A percentile compares a stretch with the other conserved stretches of the same genome.
Conservation (phyloP, 2,329 filamentous ascomycete genomes). For the Didymella sp. region DNA sequence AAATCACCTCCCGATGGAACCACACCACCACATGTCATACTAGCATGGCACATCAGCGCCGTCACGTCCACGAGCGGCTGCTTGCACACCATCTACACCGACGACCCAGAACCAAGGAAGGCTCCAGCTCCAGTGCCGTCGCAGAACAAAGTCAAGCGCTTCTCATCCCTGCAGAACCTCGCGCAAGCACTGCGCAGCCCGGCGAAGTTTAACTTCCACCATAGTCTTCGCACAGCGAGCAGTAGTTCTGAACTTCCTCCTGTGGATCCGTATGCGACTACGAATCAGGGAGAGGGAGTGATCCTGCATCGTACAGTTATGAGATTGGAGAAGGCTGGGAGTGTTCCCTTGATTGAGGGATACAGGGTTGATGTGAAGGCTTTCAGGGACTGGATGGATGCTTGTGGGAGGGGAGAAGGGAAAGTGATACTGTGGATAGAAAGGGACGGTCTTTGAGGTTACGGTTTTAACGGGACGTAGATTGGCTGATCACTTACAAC, state of each 20-base stretch:
- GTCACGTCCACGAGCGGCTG: conserved; percentile 19
- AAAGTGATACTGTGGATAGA: conserved; percentile 46
- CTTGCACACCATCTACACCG: conserved; percentile 20
- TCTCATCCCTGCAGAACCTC: conserved; percentile 20
- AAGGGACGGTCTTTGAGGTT: background rate
- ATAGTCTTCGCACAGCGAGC: conserved; percentile 13
- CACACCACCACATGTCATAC: conserved; percentile 18
- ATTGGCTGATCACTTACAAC: too few species aligned
- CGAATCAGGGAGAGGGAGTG: conserved; percentile 3
- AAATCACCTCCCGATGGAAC: background rate
- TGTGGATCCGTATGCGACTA: background rate
- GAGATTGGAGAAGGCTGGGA: conserved; percentile 27
- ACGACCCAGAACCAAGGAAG: background rate
- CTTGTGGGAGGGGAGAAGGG: conserved; percentile 31
- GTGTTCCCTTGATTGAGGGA: conserved; percentile 33
- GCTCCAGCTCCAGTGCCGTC: background rate
- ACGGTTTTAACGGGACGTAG: too few species aligned
- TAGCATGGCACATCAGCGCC: conserved; percentile 23
- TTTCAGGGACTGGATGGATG: conserved; percentile 30
- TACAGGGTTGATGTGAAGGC: conserved; percentile 26
- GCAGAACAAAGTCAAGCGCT: conserved; percentile 8
- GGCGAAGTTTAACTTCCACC: conserved; percentile 1
- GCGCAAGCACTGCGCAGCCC: background rate
- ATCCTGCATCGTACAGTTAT: conserved; percentile 27
- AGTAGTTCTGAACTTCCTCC: conserved; percentile 13